phyloP scores from a whole-genome alignment of 2,329 filamentous ascomycete genomes.

The Graphilbum fragrans region DNA sequence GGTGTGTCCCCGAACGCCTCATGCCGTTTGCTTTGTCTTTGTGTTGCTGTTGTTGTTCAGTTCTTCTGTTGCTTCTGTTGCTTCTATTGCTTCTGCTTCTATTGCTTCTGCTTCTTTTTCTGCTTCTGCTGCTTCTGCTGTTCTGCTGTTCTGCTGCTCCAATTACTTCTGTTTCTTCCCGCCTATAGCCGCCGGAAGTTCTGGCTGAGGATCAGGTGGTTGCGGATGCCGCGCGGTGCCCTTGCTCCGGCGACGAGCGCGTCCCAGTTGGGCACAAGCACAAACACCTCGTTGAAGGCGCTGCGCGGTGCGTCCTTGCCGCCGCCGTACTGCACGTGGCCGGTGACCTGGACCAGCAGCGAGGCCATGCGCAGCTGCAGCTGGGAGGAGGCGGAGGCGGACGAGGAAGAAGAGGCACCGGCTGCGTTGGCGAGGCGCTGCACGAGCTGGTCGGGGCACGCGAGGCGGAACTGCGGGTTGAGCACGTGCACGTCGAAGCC shows the following conservation, averaged over 20 bases:
- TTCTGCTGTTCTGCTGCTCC: background rate
- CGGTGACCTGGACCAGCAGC: slow-evolving; percentile 62
- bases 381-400: slow-evolving; percentile 23
- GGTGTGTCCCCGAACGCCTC: too few relatives aligned
- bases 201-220: slow-evolving; percentile 60
- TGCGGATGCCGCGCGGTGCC: slow-evolving; percentile 37
- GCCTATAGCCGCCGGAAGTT: slow-evolving; percentile 49
- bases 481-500: slow-evolving; percentile 67
- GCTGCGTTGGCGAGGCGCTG: slow-evolving; percentile 2
- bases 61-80: too few relatives aligned
- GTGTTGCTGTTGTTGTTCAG: too few relatives aligned
- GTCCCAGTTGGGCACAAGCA: slow-evolving; percentile 68
- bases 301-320: slow-evolving; percentile 49
- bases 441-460: slow-evolving; percentile 35
- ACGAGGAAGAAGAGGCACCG: background rate
- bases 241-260: slow-evolving; percentile 31
- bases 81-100: background rate
- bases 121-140: background rate
- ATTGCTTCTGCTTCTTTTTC: background rate
- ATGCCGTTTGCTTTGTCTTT: too few relatives aligned
- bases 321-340: slow-evolving; percentile 57
- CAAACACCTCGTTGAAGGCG: slow-evolving; percentile 69
- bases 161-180: background rate
- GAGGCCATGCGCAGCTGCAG: slow-evolving; percentile 50
- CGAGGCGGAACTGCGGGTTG: slow-evolving; percentile 52